Conservation (phyloP, 2,329 filamentous ascomycete species). For the Phialemonium atrogriseum region DNA sequence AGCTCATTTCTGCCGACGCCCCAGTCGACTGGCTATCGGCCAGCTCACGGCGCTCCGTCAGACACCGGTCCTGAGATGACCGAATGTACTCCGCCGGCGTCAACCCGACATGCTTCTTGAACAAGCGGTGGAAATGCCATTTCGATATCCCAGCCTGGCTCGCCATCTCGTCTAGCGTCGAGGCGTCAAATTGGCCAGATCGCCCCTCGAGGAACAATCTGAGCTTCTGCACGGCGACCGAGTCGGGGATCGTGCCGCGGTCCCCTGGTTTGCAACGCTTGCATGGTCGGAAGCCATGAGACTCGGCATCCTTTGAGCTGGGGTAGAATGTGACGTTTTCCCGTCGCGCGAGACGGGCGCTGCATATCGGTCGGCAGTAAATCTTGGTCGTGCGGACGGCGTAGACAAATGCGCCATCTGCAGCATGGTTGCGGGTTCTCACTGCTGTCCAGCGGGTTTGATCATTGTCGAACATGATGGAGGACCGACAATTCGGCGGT, state of each 20-base stretch:
- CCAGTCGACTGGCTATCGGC: too few relatives aligned
- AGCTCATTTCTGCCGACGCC: too few relatives aligned
- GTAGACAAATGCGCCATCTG: slow-evolving; percentile 33
- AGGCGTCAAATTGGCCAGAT: slow-evolving; percentile 7
- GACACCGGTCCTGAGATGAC: too few relatives aligned
- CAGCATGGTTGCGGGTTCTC: slow-evolving; percentile 21
- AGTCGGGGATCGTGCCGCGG: slow-evolving; percentile 31
- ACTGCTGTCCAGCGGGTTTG: too few relatives aligned
- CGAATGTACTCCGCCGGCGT: slow-evolving; percentile 29
- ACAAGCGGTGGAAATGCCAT: slow-evolving; percentile 51
- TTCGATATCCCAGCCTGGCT: slow-evolving; percentile 42
- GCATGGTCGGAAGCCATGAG: slow-evolving; percentile 45
- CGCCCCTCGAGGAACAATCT: slow-evolving; percentile 18
- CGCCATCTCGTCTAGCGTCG: slow-evolving; percentile 39
- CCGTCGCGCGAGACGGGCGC: slow-evolving; percentile 50
- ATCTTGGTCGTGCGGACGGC: slow-evolving; percentile 35
- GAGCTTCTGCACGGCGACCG: slow-evolving; percentile 33
- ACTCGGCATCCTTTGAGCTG: slow-evolving; percentile 32
- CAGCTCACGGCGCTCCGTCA: too few relatives aligned
- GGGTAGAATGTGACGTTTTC: slow-evolving; percentile 51
- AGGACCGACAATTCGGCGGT: too few relatives aligned
- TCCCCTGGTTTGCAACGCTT: slow-evolving; percentile 44
- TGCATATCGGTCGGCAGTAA: slow-evolving; percentile 55
- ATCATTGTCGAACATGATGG: too few relatives aligned
- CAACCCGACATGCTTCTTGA: slow-evolving; percentile 44